Percentiles rank a stretch among this genome's conserved stretches.
phyloP scores from a whole-genome alignment of 495 filamentous ascomycete genomes.

The Aspergillus coremiiformis region DNA sequence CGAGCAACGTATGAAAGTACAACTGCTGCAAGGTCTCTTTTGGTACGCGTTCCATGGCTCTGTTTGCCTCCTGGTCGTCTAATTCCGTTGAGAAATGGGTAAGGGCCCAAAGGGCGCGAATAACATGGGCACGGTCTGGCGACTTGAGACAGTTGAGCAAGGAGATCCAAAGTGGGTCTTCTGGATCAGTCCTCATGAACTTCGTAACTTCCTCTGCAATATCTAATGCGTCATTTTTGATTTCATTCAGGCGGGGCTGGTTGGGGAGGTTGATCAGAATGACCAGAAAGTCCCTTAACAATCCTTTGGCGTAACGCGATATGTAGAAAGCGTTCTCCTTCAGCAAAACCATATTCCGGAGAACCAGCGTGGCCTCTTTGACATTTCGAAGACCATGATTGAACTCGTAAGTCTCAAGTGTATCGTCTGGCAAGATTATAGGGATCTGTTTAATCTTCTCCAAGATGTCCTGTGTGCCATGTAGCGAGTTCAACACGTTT shows the following conservation, averaged over 20 bases:
- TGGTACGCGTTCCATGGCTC: constrained; percentile 62
- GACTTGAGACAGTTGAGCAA: constrained; percentile 63
- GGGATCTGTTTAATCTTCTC: constrained; percentile 55
- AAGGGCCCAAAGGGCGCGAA: constrained; percentile 75
- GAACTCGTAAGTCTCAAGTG: constrained; percentile 66
- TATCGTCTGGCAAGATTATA: constrained; percentile 53
- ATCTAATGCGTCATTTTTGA: constrained; percentile 88
- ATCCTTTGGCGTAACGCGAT: constrained; percentile 56
- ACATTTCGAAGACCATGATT: constrained; percentile 63
- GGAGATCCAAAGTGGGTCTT: constrained; percentile 72
- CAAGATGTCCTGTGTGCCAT: constrained; percentile 66
- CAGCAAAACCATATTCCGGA: constrained; percentile 89
- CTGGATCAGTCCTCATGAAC: constrained; percentile 60
- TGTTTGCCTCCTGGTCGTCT: constrained; percentile 59
- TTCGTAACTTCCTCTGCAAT: constrained; percentile 87
- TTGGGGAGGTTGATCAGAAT: constrained; percentile 73
- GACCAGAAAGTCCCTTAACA: constrained; percentile 70
- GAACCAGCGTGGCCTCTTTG: constrained; percentile 77
- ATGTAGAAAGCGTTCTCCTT: constrained; percentile 81
- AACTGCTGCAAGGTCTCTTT: constrained; percentile 56
- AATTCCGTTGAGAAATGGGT: constrained; percentile 82
- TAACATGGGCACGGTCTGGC: constrained; percentile 75
- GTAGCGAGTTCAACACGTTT: constrained; percentile 58
- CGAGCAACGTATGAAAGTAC: constrained; percentile 72
- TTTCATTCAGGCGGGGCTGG: constrained; percentile 66